These are phyloP conservation scores for Gossypium lobatum DNA, from an alignment of 441 rosid species.

Conservation along the genomic window DNA sequence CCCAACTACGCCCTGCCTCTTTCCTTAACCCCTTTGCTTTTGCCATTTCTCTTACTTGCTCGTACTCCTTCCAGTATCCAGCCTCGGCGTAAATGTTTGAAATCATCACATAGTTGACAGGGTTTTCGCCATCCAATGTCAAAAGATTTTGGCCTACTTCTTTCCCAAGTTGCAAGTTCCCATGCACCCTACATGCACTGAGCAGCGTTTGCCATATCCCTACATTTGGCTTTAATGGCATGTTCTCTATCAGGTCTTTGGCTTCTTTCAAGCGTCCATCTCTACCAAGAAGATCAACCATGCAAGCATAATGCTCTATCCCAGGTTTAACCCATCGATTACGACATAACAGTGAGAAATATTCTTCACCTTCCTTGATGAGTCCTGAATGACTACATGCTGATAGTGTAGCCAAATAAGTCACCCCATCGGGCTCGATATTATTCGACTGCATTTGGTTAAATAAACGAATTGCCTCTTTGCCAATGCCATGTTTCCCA, in stretches of 20 bases:
- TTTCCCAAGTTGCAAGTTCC: slow-evolving; percentile 55
- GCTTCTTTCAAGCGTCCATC: slow-evolving; percentile 75
- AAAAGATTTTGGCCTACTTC: slow-evolving; percentile 63
- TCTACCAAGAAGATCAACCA: slow-evolving; percentile 81
- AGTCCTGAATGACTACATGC: slow-evolving; percentile 91
- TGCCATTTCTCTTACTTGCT: slow-evolving; percentile 46
- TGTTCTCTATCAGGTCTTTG: slow-evolving; percentile 48
- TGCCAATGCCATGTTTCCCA: slow-evolving; percentile 82
- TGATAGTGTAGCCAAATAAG: slow-evolving; percentile 70
- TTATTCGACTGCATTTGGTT: slow-evolving; percentile 43
- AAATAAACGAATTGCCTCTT: slow-evolving; percentile 45
- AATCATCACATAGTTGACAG: slow-evolving; percentile 73
- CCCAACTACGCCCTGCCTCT: slow-evolving; percentile 82
- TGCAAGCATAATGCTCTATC: slow-evolving; percentile 79
- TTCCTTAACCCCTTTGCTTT: slow-evolving; percentile 52
- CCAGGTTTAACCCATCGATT: slow-evolving; percentile 38
- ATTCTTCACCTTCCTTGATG: slow-evolving; percentile 50
- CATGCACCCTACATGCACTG: slow-evolving; percentile 70
- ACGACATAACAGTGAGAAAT: slow-evolving; percentile 41
- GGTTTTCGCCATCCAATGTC: slow-evolving; percentile 49
- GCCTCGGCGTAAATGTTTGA: slow-evolving; percentile 80
- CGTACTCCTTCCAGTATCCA: slow-evolving; percentile 59
- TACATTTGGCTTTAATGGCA: slow-evolving; percentile 57
- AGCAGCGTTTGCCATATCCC: slow-evolving; percentile 94
- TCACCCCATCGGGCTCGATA: slow-evolving; percentile 66